Evolutionary conservation across 306 rosid genomes (phyloP).

Genomic region (Fagus sylvatica): DNA sequence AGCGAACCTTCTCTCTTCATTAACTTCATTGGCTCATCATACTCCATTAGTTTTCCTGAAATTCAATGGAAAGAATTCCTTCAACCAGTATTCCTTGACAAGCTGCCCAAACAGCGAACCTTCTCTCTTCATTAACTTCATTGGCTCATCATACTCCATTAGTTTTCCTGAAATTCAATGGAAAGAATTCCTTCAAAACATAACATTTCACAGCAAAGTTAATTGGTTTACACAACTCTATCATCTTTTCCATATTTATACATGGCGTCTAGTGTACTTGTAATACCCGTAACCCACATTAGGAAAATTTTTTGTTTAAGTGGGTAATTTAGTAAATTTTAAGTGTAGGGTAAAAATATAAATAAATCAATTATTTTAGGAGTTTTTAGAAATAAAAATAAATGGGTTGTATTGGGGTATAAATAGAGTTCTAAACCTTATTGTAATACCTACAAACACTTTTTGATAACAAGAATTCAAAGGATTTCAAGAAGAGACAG

Average conservation of each 20-base stretch:
- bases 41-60: slow-evolving; percentile 80
- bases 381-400: too few species aligned
- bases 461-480: too few species aligned
- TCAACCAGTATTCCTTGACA: slow-evolving; percentile 93
- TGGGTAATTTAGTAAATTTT: too few species aligned
- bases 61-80: slow-evolving; percentile 2
- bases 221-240: not conserved
- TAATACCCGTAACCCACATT: too few species aligned
- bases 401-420: too few species aligned
- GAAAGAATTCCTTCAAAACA: not conserved
- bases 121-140: slow-evolving; percentile 70
- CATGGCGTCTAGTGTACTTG: not conserved
- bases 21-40: slow-evolving; percentile 75
- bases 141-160: slow-evolving; percentile 85
- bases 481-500: too few species aligned
- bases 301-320: too few species aligned
- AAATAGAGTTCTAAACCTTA: too few species aligned
- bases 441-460: too few species aligned
- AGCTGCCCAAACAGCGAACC: slow-evolving; percentile 78
- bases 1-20: slow-evolving; percentile 81
- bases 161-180: slow-evolving; percentile 60
- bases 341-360: too few species aligned
- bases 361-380: too few species aligned
- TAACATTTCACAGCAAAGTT: not conserved
- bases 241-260: not conserved